These are phyloP conservation scores for Halophytophthora batemanensis DNA, from an alignment of 352 stramenopile species.

Conservation along the genomic window DNA sequence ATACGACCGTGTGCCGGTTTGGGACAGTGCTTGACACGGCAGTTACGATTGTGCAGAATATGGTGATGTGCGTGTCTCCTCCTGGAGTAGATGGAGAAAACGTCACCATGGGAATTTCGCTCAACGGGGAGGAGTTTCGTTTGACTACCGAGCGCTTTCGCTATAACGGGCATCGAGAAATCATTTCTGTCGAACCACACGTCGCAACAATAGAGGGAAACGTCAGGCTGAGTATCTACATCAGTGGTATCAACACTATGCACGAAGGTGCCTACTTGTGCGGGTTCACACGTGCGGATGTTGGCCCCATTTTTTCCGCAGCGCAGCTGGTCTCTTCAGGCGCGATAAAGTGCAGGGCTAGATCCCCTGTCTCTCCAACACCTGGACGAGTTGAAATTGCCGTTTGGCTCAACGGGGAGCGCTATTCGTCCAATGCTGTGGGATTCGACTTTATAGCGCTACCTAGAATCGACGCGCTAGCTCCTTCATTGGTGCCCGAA, in stretches of 20 bases:
- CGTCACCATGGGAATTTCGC: slow-evolving; percentile 17
- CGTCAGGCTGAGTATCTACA: slow-evolving; percentile 12
- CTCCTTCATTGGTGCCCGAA: slow-evolving; percentile 18
- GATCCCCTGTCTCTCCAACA: background rate
- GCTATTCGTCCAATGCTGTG: slow-evolving; percentile 26
- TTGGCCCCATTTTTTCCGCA: slow-evolving; percentile 8
- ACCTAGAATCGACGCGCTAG: slow-evolving; percentile 14
- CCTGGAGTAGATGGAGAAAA: slow-evolving; percentile 7
- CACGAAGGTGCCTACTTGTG: slow-evolving; percentile 19
- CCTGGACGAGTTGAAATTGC: slow-evolving; percentile 17
- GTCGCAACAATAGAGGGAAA: slow-evolving; percentile 18
- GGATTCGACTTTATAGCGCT: slow-evolving; percentile 18
- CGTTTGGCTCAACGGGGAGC: slow-evolving; percentile 33
- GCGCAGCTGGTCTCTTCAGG: slow-evolving; percentile 3
- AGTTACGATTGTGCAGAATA: slow-evolving; percentile 1
- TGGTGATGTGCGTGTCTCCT: slow-evolving; percentile 24
- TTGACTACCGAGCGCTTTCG: slow-evolving; percentile 14
- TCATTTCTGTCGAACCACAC: slow-evolving; percentile 27
- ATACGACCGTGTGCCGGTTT: slow-evolving; percentile 26
- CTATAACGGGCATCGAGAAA: slow-evolving; percentile 19
- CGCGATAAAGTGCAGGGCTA: slow-evolving; percentile 11
- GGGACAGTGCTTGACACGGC: slow-evolving; percentile 13
- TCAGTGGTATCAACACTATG: slow-evolving; percentile 15
- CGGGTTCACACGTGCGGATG: slow-evolving; percentile 19
- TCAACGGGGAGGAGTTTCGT: slow-evolving; percentile 27